Evolutionary conservation across 192 early-diverging fungal genomes (phyloP).

Genomic region (Gamsiella multidivaricata): DNA sequence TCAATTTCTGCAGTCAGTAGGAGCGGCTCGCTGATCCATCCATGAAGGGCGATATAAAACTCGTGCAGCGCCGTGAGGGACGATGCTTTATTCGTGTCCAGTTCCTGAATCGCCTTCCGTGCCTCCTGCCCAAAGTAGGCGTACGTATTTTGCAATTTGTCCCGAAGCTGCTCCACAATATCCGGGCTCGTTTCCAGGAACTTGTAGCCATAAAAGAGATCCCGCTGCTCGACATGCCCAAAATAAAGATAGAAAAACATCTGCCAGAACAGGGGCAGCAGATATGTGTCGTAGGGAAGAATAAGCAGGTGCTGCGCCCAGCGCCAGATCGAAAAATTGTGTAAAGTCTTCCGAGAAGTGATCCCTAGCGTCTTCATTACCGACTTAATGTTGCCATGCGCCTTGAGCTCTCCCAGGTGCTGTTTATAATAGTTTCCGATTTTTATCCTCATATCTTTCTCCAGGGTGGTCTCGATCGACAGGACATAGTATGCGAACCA

Average conservation of each 20-base stretch:
- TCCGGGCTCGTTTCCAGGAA: conserved; percentile 56
- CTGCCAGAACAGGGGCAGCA: conserved; percentile 60
- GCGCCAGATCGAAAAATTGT: conserved; percentile 62
- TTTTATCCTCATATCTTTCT: conserved; percentile 47
- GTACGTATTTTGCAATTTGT: conserved; percentile 53
- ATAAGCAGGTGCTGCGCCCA: conserved; percentile 62
- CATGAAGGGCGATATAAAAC: conserved; percentile 59
- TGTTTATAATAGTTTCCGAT: conserved; percentile 35
- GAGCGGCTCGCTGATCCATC: conserved; percentile 58
- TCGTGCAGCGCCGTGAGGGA: conserved; percentile 48
- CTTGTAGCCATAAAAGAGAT: conserved; percentile 45
- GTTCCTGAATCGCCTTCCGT: conserved; percentile 18
- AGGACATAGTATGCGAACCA: conserved; percentile 65
- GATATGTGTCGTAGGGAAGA: conserved; percentile 50
- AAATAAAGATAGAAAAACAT: conserved; percentile 65
- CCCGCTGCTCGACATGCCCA: conserved; percentile 30
- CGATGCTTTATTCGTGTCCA: neutral
- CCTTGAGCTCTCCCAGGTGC: conserved; percentile 39
- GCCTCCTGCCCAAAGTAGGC: conserved; percentile 51
- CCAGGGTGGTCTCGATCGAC: conserved; percentile 52
- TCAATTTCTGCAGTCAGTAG: conserved; percentile 34
- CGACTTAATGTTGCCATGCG: conserved; percentile 31
- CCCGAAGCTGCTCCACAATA: conserved; percentile 45
- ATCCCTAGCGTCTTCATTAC: conserved; percentile 49
- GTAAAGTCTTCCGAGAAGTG: conserved; percentile 50